Percentiles rank a stretch among this genome's conserved stretches.
Evolutionary conservation across 176 grass and related monocot genomes (phyloP).

Genomic region (Oropetium thomaeum): DNA sequence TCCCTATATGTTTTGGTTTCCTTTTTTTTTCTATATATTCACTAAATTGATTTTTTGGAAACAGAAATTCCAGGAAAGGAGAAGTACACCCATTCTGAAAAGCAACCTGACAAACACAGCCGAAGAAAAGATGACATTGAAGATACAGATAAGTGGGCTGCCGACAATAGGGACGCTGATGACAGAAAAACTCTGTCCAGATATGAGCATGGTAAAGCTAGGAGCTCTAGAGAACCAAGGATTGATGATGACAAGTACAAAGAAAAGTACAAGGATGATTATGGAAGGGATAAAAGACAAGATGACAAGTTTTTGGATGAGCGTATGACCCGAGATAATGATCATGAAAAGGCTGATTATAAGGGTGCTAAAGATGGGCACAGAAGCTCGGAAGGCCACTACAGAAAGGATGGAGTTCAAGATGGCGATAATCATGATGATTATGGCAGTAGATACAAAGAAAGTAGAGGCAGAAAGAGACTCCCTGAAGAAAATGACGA

Average conservation of each 20-base stretch:
- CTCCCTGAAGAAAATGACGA: conserved; percentile 65
- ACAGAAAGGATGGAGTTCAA: conserved; percentile 59
- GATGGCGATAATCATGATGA: conserved; percentile 67
- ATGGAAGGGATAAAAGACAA: conserved; percentile 54
- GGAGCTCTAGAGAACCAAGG: conserved; percentile 75
- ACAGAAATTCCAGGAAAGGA: conserved; percentile 51
- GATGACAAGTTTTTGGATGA: conserved; percentile 63
- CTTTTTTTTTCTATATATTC: neutral
- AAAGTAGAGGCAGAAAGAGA: conserved; percentile 66
- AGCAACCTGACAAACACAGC: conserved; percentile 56
- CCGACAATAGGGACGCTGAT: conserved; percentile 68
- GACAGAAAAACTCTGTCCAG: conserved; percentile 66
- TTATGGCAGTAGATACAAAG: conserved; percentile 61
- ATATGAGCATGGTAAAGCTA: conserved; percentile 67
- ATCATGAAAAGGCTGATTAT: conserved; percentile 56
- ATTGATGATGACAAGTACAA: conserved; percentile 76
- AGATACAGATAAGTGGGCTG: conserved; percentile 66
- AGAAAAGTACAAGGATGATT: conserved; percentile 67
- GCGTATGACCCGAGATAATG: conserved; percentile 37
- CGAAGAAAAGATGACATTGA: conserved; percentile 59
- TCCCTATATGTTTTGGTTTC: neutral
- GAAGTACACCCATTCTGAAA: conserved; percentile 45
- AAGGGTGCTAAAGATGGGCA: conserved; percentile 68
- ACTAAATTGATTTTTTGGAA: conserved; percentile 32
- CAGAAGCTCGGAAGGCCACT: conserved; percentile 55